These are phyloP conservation scores for Lentithecium fluviatile DNA, from an alignment of 495 filamentous ascomycete species.

Conservation along the genomic window DNA sequence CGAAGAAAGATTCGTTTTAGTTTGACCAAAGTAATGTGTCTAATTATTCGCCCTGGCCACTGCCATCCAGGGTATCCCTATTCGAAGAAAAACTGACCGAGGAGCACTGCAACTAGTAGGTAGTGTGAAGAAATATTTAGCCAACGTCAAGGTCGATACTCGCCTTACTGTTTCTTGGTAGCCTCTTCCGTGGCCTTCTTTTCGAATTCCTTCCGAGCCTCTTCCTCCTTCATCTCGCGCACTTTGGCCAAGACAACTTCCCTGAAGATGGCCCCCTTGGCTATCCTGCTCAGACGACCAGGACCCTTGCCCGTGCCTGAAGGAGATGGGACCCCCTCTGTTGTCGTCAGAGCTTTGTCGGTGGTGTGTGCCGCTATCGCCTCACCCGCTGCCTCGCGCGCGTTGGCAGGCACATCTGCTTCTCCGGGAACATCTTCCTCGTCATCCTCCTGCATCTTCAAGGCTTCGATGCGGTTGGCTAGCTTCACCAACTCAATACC, in stretches of 20 bases:
- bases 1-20: neutral
- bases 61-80: conserved; percentile 24
- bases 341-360: conserved; percentile 40
- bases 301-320: conserved; percentile 49
- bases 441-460: conserved; percentile 94
- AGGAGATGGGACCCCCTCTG: conserved; percentile 27
- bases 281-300: conserved; percentile 68
- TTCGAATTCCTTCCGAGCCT: conserved; percentile 53
- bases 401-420: conserved; percentile 61
- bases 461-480: conserved; percentile 91
- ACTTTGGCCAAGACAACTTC: conserved; percentile 98
- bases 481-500: conserved; percentile 98
- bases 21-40: conserved; percentile 3
- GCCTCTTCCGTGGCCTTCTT: conserved; percentile 34
- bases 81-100: neutral
- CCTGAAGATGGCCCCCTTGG: conserved; percentile 89
- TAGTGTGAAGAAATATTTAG: neutral
- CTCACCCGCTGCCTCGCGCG: conserved; percentile 44
- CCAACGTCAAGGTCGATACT: neutral
- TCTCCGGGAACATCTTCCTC: conserved; percentile 67
- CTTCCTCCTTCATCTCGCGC: conserved; percentile 82
- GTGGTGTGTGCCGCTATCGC: conserved; percentile 39
- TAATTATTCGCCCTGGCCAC: conserved; percentile 6
- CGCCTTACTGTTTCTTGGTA: conserved; percentile 20
- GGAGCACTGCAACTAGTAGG: neutral